A percentile compares a stretch with the other conserved stretches of the same genome.
Evolutionary conservation across 495 filamentous ascomycete genomes (phyloP).

Genomic region (Aspergillus cavernicola): DNA sequence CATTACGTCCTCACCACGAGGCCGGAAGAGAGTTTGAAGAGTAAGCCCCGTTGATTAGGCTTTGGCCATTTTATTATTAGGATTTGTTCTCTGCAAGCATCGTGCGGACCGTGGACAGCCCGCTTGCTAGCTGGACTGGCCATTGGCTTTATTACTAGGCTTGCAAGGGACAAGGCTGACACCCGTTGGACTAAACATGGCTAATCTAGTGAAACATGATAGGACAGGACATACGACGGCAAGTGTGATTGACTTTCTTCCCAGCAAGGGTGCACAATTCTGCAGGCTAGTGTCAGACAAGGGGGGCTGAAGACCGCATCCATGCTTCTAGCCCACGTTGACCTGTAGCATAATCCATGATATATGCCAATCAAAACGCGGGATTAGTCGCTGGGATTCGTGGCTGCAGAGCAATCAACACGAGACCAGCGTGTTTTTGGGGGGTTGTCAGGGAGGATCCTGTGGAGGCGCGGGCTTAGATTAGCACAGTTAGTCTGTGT

Average conservation of each 20-base stretch:
- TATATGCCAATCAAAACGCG: not conserved
- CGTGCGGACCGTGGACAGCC: not conserved
- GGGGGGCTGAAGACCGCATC: not conserved
- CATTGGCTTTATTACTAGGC: not conserved
- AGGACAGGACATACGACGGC: too few species aligned
- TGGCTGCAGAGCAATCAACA: not conserved
- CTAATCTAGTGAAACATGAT: not conserved
- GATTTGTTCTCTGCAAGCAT: not conserved
- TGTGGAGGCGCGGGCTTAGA: not conserved
- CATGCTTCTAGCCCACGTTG: not conserved
- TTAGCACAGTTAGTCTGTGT: not conserved
- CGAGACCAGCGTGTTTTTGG: not conserved
- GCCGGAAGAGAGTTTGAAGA: not conserved
- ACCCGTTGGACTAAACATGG: not conserved
- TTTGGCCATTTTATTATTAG: not conserved
- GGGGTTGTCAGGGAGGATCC: not conserved
- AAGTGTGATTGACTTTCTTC: too few species aligned
- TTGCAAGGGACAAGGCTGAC: not conserved
- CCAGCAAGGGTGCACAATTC: not conserved
- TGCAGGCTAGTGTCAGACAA: not conserved
- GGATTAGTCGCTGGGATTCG: conserved; percentile 3
- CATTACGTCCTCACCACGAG: not conserved
- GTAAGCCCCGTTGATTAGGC: not conserved
- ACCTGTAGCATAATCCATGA: not conserved
- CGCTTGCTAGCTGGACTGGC: too few species aligned